These are phyloP conservation scores for Neopestalotiopsis sp. DNA, from an alignment of 2,329 filamentous ascomycete species.

Conservation along the genomic window DNA sequence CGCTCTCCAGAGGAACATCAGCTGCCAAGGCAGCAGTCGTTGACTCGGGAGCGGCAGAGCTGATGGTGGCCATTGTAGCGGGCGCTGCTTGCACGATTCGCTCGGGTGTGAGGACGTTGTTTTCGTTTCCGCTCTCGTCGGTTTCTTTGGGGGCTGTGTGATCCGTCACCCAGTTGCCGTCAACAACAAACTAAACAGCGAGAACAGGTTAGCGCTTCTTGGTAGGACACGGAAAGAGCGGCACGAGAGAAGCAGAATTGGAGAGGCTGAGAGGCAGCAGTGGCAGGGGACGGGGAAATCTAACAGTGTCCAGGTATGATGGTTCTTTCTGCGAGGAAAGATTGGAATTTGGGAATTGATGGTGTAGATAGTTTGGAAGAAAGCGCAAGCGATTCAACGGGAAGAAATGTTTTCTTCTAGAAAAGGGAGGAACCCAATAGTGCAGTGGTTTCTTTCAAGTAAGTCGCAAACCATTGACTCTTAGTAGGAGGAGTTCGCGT, in stretches of 20 bases:
- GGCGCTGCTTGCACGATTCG: constrained; percentile 62
- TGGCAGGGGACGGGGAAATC: not conserved
- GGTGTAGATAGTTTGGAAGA: not conserved
- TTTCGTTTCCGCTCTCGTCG: constrained; percentile 83
- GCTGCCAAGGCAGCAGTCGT: constrained; percentile 75
- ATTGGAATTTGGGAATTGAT: not conserved
- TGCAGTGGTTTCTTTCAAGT: not conserved
- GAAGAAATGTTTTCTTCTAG: not conserved
- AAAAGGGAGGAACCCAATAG: not conserved
- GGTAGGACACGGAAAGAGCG: not conserved
- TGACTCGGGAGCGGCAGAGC: constrained; percentile 71
- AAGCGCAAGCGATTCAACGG: not conserved
- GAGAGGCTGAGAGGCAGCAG: not conserved
- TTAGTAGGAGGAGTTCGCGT: not conserved
- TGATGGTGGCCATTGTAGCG: constrained; percentile 61
- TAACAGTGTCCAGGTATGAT: not conserved
- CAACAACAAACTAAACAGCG: constrained; percentile 83
- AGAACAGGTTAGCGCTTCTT: constrained; percentile 4
- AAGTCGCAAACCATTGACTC: not conserved
- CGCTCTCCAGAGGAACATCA: constrained; percentile 60
- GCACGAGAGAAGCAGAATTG: not conserved
- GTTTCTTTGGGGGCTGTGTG: constrained; percentile 80
- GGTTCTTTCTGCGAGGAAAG: constrained; percentile 1
- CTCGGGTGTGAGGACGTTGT: constrained; percentile 86
- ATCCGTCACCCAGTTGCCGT: constrained; percentile 89